Evolutionary conservation across 2,329 filamentous ascomycete species (phyloP), one percentile per base, ranked within the genome.

Genomic region (Aureobasidium pullulans): DNA sequence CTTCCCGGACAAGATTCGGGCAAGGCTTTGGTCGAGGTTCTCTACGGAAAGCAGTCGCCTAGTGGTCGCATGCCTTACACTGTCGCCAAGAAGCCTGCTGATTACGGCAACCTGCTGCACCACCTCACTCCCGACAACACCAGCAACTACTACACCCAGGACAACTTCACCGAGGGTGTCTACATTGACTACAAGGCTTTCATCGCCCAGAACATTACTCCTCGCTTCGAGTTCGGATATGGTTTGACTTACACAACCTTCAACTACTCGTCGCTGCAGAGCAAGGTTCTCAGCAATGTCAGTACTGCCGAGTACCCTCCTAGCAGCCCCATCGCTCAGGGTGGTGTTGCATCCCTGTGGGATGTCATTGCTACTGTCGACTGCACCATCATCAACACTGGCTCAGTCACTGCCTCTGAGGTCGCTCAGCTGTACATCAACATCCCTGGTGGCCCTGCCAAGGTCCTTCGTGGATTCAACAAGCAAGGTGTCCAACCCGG

Each of bases 1-100:
- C 73, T 87, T 0, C 85, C 84, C 0, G 85, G 85, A 0, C 83
- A 88, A 65, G 82, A 85, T 59, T 81, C 80, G 1, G 85, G 85
- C 0, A 71, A 73, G 1, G 79, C 82, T 0, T 66, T 86, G 6
- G 79, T 80, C 0, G 76, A 79, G 0, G 67, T 87, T 7, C 73
- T 87, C 0, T 86, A 84, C 64, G 84, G 84, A 28, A 75, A 81
- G 2, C 70, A 75, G 2, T 82, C 79, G 62, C 79, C 80, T 0
- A 84, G 81, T 0, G 84, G 84, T 1, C 78, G 79, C 60, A 73
- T 87, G 0, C 82, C 83, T 0, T 87, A 85, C 66, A 87, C 84
- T 0, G 76, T 87, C 0, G 83, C 84, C 0, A 76, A 73, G 57
- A 79, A 80, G 42, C 77, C 78, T 43, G 74, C 75, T 0, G 84